phyloP scores from a whole-genome alignment of 495 filamentous ascomycete genomes.

The Aspergillus sclerotiicarbonarius region DNA sequence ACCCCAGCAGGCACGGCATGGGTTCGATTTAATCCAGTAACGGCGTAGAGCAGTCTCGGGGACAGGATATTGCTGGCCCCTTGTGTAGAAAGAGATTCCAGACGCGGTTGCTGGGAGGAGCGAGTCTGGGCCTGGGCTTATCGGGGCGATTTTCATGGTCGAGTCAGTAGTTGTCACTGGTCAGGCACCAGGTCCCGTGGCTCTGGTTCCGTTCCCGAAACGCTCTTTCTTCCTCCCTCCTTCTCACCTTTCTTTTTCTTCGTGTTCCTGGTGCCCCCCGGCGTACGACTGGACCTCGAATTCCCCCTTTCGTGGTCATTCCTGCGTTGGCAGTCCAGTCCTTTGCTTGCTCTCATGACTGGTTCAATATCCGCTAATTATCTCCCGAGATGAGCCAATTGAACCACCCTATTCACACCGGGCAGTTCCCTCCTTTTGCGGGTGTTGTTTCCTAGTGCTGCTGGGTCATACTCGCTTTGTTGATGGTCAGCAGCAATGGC shows the following conservation, averaged over 20 bases:
- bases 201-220: constrained; percentile 21
- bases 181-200: constrained; percentile 13
- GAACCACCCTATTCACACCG: not conserved
- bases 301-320: constrained; percentile 36
- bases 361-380: not conserved
- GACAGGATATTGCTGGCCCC: not conserved
- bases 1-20: not conserved
- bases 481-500: not conserved
- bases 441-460: not conserved
- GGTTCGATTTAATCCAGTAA: not conserved
- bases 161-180: not conserved
- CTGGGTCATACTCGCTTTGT: not conserved
- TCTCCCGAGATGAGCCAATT: not conserved
- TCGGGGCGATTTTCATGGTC: constrained; percentile 2
- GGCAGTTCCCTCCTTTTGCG: not conserved
- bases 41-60: not conserved
- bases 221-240: constrained; percentile 27
- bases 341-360: not conserved
- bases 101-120: not conserved
- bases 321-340: not conserved
- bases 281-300: constrained; percentile 3
- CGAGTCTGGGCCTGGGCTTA: not conserved
- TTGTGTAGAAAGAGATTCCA: not conserved
- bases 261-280: constrained; percentile 14
- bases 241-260: constrained; percentile 17